A percentile compares a stretch with the other conserved stretches of the same genome.
Conservation (phyloP, 2,329 filamentous ascomycete species). For the Dichotomopilus funicola region DNA sequence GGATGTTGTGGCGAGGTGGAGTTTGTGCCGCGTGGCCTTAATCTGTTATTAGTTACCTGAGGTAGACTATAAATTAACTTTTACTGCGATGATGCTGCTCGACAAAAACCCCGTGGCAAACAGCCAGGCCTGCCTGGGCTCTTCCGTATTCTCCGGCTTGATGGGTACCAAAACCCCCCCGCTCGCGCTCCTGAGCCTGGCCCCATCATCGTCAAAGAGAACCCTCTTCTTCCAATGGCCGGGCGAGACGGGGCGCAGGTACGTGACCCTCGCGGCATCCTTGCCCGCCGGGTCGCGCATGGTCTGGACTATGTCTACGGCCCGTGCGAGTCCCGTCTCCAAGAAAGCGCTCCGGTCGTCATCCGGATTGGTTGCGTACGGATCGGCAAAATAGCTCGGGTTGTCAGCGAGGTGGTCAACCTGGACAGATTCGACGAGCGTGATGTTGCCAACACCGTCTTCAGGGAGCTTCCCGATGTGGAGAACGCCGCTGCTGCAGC, state of each 20-base stretch:
- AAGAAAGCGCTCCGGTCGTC: conserved; percentile 50
- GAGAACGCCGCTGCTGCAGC: conserved; percentile 41
- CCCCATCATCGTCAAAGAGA: conserved; percentile 53
- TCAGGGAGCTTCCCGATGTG: conserved; percentile 33
- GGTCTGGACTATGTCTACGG: conserved; percentile 31
- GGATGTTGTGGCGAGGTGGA: neutral
- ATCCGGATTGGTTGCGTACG: conserved; percentile 33
- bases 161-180: conserved; percentile 47
- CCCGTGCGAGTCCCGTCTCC: conserved; percentile 40
- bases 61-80: conserved; percentile 39
- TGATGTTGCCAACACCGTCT: conserved; percentile 27
- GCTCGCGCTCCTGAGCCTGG: conserved; percentile 42
- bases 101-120: conserved; percentile 52
- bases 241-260: conserved; percentile 20
- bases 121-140: conserved; percentile 47
- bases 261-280: conserved; percentile 44
- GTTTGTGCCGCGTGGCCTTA: neutral
- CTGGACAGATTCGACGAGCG: conserved; percentile 36
- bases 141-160: conserved; percentile 33
- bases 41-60: neutral
- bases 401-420: conserved; percentile 48
- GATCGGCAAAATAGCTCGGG: conserved; percentile 51
- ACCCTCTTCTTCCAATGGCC: conserved; percentile 36
- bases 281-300: conserved; percentile 31
- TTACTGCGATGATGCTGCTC: conserved; percentile 42